A percentile compares a stretch with the other conserved stretches of the same genome.
phyloP scores from a whole-genome alignment of 495 filamentous ascomycete species.

The Monascus purpureus region DNA sequence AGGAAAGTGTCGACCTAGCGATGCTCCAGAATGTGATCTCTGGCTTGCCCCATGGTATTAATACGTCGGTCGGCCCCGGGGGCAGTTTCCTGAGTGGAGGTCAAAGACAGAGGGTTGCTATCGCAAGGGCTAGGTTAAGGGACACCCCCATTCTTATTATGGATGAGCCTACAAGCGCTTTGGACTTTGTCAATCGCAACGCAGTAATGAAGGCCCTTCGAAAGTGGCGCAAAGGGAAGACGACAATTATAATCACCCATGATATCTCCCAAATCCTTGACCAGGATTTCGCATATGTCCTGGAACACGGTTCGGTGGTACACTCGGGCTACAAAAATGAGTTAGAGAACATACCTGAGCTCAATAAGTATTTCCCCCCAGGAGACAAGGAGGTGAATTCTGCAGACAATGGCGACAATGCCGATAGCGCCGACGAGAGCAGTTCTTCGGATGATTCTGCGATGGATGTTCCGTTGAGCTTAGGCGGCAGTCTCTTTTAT shows the following conservation, averaged over 20 bases:
- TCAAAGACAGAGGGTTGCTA: constrained; percentile 63
- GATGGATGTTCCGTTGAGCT: background rate
- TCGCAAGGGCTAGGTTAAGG: constrained; percentile 65
- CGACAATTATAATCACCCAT: constrained; percentile 81
- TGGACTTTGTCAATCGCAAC: constrained; percentile 60
- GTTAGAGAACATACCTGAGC: constrained; percentile 19
- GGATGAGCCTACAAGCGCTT: constrained; percentile 71
- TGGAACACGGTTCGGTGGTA: constrained; percentile 56
- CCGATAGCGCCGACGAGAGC: background rate
- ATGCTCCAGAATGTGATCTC: constrained; percentile 60
- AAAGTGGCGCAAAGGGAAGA: constrained; percentile 53
- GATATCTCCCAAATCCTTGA: constrained; percentile 68
- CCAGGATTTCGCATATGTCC: constrained; percentile 66
- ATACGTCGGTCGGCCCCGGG: constrained; percentile 58
- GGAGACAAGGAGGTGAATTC: background rate
- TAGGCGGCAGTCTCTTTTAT: background rate
- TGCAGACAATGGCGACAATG: background rate
- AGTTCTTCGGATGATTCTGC: background rate
- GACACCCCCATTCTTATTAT: constrained; percentile 71
- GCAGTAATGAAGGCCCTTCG: constrained; percentile 61
- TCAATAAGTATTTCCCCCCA: constrained; percentile 9
- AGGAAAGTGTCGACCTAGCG: constrained; percentile 42
- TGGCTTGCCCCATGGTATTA: constrained; percentile 54
- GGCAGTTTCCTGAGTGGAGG: constrained; percentile 72
- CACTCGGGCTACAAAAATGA: constrained; percentile 48